Percentiles rank a stretch among this genome's conserved stretches.
These are phyloP conservation scores for Solanum lignicaule DNA, from an alignment of 257 asterid species.

Conservation along the genomic window DNA sequence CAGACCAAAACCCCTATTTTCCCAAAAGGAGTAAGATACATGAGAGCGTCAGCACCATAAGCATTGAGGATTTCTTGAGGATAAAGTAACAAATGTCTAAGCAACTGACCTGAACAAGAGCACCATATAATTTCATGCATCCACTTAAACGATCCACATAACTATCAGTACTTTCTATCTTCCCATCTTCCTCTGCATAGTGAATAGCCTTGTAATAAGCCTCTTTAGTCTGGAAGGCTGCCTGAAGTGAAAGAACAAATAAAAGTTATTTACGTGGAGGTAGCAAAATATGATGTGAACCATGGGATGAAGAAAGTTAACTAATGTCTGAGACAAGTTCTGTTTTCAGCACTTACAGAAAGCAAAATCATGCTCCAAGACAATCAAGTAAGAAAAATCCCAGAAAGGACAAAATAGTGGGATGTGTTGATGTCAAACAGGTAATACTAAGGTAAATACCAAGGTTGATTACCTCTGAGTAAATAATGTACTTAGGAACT, in stretches of 20 bases:
- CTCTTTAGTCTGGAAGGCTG: conserved; percentile 36
- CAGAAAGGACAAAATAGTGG: background rate
- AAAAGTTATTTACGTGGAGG: background rate
- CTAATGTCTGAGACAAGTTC: background rate
- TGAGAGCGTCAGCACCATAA: background rate
- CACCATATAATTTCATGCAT: conserved; percentile 79
- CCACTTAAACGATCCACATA: conserved; percentile 41
- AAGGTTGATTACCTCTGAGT: conserved; percentile 46
- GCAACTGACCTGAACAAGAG: conserved; percentile 76
- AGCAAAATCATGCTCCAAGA: background rate
- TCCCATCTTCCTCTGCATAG: conserved; percentile 49
- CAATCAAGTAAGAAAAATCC: background rate
- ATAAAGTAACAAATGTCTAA: background rate
- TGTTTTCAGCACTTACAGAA: background rate
- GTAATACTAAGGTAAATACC: background rate
- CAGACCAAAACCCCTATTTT: background rate
- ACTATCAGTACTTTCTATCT: conserved; percentile 45
- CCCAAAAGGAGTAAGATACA: background rate
- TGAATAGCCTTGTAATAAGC: conserved; percentile 71
- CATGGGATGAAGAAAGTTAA: background rate
- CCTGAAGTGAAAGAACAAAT: conserved; percentile 27
- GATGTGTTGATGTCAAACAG: background rate
- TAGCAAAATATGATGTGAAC: background rate
- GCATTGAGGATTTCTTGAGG: background rate
- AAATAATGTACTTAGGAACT: conserved; percentile 68